phyloP scores from a whole-genome alignment of 805 yeast species.

The Candida gorgasii region DNA sequence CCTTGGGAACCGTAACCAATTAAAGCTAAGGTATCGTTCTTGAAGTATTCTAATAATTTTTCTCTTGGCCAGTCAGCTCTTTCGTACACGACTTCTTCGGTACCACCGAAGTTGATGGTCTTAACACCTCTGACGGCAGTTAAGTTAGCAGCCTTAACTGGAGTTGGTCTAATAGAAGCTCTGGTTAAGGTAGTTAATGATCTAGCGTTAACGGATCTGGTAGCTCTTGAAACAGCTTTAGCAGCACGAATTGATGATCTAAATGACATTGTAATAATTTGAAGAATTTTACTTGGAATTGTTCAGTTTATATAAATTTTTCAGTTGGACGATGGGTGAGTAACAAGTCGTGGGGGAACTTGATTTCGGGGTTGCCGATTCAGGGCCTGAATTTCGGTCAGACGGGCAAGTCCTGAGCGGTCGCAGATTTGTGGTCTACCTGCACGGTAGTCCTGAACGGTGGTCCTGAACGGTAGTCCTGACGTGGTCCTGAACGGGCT shows the following conservation, averaged over 20 bases:
- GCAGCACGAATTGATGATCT: slow-evolving; percentile 48
- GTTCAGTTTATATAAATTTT: slow-evolving; percentile 11
- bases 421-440: no score
- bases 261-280: slow-evolving; percentile 36
- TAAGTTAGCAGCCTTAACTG: slow-evolving; percentile 7
- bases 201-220: slow-evolving; percentile 56
- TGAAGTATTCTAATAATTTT: slow-evolving; percentile 93
- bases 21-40: slow-evolving; percentile 94
- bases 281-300: not conserved
- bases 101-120: slow-evolving; percentile 96
- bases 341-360: slow-evolving; percentile 9
- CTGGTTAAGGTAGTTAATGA: slow-evolving; percentile 59
- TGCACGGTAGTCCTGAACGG: no score
- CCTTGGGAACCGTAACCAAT: slow-evolving; percentile 99
- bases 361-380: slow-evolving; percentile 9
- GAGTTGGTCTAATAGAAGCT: slow-evolving; percentile 40
- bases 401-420: slow-evolving; percentile 3
- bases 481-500: slow-evolving; percentile 2
- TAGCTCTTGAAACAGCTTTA: slow-evolving; percentile 44
- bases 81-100: slow-evolving; percentile 94
- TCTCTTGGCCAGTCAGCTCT: slow-evolving; percentile 99
- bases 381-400: slow-evolving; percentile 13
- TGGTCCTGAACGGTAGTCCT: not conserved
- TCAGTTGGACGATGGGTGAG: slow-evolving; percentile 9
- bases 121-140: slow-evolving; percentile 85